Evolutionary conservation across 805 yeast species (phyloP).

Genomic region (Peterozyma toletana): DNA sequence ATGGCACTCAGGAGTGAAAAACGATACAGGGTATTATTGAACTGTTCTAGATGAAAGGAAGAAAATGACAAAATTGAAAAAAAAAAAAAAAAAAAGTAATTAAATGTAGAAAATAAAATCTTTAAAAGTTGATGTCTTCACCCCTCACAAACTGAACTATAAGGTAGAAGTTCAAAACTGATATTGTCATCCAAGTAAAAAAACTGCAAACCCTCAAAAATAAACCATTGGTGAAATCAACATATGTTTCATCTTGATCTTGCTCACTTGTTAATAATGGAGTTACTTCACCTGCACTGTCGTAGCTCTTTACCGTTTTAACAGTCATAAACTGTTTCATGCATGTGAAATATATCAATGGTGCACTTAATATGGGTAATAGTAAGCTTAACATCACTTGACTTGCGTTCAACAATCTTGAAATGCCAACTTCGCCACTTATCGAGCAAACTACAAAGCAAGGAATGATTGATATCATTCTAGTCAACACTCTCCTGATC

Average conservation of each 20-base stretch:
- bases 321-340: constrained; percentile 61
- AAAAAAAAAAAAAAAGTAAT: too few relatives aligned
- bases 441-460: constrained; percentile 67
- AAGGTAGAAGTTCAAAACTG: constrained; percentile 65
- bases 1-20: not conserved
- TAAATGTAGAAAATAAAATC: too few relatives aligned
- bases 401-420: constrained; percentile 65
- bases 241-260: constrained; percentile 23
- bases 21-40: not conserved
- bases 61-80: too few relatives aligned
- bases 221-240: constrained; percentile 68
- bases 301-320: constrained; percentile 16
- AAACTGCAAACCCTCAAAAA: constrained; percentile 46
- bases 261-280: not conserved
- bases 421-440: constrained; percentile 78
- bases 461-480: constrained; percentile 80
- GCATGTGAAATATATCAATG: constrained; percentile 76
- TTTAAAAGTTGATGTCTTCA: constrained; percentile 24
- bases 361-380: constrained; percentile 84
- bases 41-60: not conserved
- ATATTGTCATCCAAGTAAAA: constrained; percentile 62
- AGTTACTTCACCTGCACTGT: constrained; percentile 12
- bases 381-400: constrained; percentile 80
- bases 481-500: constrained; percentile 68
- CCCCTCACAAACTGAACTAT: constrained; percentile 31